phyloP scores from a whole-genome alignment of 2,329 filamentous ascomycete species.

The Colletotrichum sp. region DNA sequence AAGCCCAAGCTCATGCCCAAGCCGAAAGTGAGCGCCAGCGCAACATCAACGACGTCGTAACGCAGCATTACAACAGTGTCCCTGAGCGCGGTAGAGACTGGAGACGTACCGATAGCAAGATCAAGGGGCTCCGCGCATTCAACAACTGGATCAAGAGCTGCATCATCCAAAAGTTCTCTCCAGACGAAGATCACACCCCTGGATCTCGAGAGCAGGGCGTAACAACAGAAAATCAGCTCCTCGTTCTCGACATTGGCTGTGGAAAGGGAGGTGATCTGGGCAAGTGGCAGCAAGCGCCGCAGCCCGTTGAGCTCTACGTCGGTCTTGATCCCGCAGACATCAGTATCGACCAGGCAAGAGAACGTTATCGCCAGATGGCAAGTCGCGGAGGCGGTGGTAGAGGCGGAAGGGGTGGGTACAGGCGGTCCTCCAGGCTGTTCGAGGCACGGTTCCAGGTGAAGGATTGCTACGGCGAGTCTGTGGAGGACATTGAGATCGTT shows the following conservation, averaged over 20 bases:
- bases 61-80: constrained; percentile 94
- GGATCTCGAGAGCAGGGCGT: constrained; percentile 60
- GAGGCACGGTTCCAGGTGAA: constrained; percentile 89
- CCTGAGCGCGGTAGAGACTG: constrained; percentile 93
- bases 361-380: constrained; percentile 79
- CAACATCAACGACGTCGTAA: constrained; percentile 82
- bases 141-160: constrained; percentile 99
- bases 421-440: constrained; percentile 66
- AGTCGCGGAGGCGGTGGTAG: constrained; percentile 61
- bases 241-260: constrained; percentile 93
- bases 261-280: constrained; percentile 95
- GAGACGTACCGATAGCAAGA: constrained; percentile 91
- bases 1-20: constrained; percentile 38
- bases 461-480: constrained; percentile 87
- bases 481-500: constrained; percentile 83
- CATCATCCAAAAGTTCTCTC: constrained; percentile 95
- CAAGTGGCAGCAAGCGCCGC: constrained; percentile 96
- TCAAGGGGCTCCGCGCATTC: constrained; percentile 91
- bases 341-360: constrained; percentile 87
- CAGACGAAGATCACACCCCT: constrained; percentile 74
- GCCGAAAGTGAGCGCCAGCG: constrained; percentile 46
- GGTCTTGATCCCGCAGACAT: constrained; percentile 92
- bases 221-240: constrained; percentile 63
- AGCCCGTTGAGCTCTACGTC: constrained; percentile 90
- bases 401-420: constrained; percentile 58